Evolutionary conservation across 768 basidiomycete species (phyloP).

Genomic region (Tephrocybe rancida): DNA sequence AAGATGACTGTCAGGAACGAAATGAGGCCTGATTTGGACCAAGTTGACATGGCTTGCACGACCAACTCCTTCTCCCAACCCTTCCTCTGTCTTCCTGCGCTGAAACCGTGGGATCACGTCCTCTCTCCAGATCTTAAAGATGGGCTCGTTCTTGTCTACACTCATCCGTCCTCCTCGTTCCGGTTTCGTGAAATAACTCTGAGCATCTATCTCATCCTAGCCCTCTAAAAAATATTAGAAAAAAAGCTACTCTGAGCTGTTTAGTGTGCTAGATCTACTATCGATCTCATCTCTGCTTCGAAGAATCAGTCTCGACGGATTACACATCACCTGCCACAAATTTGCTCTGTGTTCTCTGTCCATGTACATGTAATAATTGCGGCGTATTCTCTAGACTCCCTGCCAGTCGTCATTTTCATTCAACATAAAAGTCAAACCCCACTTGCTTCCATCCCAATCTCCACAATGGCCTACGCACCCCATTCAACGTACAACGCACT

Average conservation of each 20-base stretch:
- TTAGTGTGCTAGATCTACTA: constrained; percentile 5
- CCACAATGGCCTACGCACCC: constrained; percentile 2
- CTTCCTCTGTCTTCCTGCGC: constrained; percentile 27
- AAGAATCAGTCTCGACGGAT: constrained; percentile 5
- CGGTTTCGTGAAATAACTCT: not conserved
- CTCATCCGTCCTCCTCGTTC: not conserved
- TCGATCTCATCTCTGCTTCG: constrained; percentile 26
- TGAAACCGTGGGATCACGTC: constrained; percentile 35
- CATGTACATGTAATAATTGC: constrained; percentile 21
- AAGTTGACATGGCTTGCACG: not conserved
- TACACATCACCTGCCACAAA: constrained; percentile 18
- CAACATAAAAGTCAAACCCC: constrained; percentile 2
- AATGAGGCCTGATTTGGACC: not conserved
- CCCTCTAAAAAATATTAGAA: not conserved
- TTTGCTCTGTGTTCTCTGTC: constrained; percentile 17
- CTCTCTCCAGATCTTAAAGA: not conserved
- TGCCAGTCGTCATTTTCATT: not conserved
- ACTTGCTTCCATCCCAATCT: not conserved
- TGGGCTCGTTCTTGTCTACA: constrained; percentile 13
- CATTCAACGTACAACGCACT: not conserved
- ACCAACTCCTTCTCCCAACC: not conserved
- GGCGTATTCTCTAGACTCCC: not conserved
- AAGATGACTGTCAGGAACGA: not conserved
- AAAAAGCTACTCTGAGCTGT: not conserved
- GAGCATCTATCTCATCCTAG: not conserved